A percentile compares a stretch with the other conserved stretches of the same genome.
phyloP scores from a whole-genome alignment of 2,329 filamentous ascomycete genomes.

The Phoma sp. region DNA sequence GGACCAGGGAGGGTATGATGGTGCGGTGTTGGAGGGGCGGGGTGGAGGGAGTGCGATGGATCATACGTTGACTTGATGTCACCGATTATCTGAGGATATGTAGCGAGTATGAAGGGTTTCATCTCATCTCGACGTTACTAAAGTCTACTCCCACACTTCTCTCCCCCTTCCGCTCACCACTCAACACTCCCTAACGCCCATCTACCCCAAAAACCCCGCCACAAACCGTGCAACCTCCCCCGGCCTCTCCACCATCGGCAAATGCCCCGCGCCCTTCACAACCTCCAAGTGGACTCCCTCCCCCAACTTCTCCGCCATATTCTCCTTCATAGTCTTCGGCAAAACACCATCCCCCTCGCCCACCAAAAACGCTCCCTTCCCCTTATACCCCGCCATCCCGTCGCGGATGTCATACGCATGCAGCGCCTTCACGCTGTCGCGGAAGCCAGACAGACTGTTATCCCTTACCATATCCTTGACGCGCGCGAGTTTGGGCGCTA shows the following conservation, averaged over 20 bases:
- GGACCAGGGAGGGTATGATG: constrained; percentile 49
- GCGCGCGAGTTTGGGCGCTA: constrained; percentile 59
- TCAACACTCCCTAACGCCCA: not conserved
- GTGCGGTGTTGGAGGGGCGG: constrained; percentile 6
- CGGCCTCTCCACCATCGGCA: constrained; percentile 83
- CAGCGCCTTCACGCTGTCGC: constrained; percentile 70
- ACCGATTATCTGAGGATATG: too few relatives aligned
- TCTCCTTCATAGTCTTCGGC: constrained; percentile 77
- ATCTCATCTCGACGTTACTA: too few relatives aligned
- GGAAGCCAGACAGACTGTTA: constrained; percentile 75
- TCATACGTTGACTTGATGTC: too few relatives aligned
- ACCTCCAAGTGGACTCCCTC: constrained; percentile 65
- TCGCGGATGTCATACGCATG: constrained; percentile 73
- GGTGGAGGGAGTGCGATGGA: not conserved
- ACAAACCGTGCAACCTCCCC: constrained; percentile 71
- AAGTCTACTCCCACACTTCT: too few relatives aligned
- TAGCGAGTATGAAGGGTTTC: too few relatives aligned
- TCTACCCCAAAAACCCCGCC: constrained; percentile 54
- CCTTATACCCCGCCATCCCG: constrained; percentile 60
- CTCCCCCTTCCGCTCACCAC: not conserved
- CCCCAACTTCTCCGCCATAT: constrained; percentile 61
- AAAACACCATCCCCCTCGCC: constrained; percentile 77
- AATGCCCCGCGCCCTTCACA: constrained; percentile 75
- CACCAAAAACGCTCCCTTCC: constrained; percentile 72
- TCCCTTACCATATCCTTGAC: constrained; percentile 72